Base-by-base conservation (phyloP, 345 rosid species). In the Cardamine chenopodiifolia region DNA sequence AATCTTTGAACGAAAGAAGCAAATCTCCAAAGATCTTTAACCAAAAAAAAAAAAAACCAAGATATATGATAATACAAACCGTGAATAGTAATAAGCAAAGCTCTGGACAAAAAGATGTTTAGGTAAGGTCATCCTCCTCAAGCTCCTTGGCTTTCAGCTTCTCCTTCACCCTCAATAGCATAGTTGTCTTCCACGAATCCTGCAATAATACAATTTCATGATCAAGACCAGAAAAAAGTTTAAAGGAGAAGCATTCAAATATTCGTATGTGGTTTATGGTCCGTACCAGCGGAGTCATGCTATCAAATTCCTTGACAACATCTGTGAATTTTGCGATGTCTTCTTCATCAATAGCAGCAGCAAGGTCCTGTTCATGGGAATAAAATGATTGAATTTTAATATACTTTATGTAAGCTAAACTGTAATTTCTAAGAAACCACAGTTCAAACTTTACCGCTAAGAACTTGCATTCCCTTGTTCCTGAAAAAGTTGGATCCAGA, bases 121-220 rank as follows among this genome's bases (percentile, higher is more conserved):
- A 94, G 77, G 99, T 96, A 61, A 96, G 98, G 76, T 96, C 98
- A 74, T 92, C 99, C 79, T 92, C 99, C 73, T 96, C 99, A 55
- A 90, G 50, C 79, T 96, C 99, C 80, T 85, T 89, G 58, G 95
- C 96, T 79, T 96, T 96, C 72, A 96, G 86, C 89, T 90, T 96
- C 74, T 96, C 98, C 83, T 96, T 96, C 81, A 96, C 98, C 82
- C 99, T 85, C 86, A 92, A 78, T 59, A 96, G 79, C 75, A 92
- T 89, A 15, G 96, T 90, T 11, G 99, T 96, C 90, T 96, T 96
- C 97, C 98, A 92, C 4, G 97, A 75, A 75, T 92, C 99, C 98
- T 96, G 74, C 70, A 56, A 48, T n/a, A 9, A 22, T 25, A 66
- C 48, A 59, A 22, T 57, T 58, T 9, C 68, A 71, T 39, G 42